A percentile compares a stretch with the other conserved stretches of the same genome.
Evolutionary conservation across 2,329 filamentous ascomycete genomes (phyloP).

Genomic region (Dactylellina cionopaga): DNA sequence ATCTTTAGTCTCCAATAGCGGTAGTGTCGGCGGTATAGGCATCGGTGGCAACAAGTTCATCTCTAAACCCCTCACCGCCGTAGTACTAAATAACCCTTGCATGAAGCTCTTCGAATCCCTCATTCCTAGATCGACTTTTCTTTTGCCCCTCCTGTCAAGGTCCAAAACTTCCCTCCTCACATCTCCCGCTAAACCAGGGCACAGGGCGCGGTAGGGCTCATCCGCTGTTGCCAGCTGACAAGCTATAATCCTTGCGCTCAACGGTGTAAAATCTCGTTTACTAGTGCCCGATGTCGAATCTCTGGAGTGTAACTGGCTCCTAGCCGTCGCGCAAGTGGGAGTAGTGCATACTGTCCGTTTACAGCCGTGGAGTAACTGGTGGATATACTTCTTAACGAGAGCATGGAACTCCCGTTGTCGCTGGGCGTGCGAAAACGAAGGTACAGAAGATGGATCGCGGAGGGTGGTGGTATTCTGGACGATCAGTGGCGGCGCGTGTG

Average conservation of each 20-base stretch:
- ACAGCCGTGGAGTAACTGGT: slow-evolving; percentile 85
- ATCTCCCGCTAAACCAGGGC: slow-evolving; percentile 63
- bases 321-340: slow-evolving; percentile 81
- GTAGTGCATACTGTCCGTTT: slow-evolving; percentile 74
- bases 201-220: slow-evolving; percentile 76
- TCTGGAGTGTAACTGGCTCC: slow-evolving; percentile 69
- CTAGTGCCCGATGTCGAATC: slow-evolving; percentile 66
- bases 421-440: slow-evolving; percentile 31
- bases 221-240: slow-evolving; percentile 82
- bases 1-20: slow-evolving; percentile 33
- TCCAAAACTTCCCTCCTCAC: slow-evolving; percentile 31
- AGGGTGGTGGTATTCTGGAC: slow-evolving; percentile 41
- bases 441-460: slow-evolving; percentile 20
- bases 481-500: slow-evolving; percentile 43
- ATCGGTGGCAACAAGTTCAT: slow-evolving; percentile 66
- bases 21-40: too few relatives aligned
- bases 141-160: slow-evolving; percentile 33
- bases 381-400: slow-evolving; percentile 71
- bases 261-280: slow-evolving; percentile 79
- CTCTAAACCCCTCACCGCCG: slow-evolving; percentile 75
- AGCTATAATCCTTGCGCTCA: slow-evolving; percentile 83
- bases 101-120: slow-evolving; percentile 72
- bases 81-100: slow-evolving; percentile 72
- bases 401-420: slow-evolving; percentile 36
- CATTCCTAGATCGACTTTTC: slow-evolving; percentile 55